Evolutionary conservation across 371 early-diverging fungal genomes (phyloP), one percentile per base, ranked within the genome.

Genomic region (Mortierella sp.): DNA sequence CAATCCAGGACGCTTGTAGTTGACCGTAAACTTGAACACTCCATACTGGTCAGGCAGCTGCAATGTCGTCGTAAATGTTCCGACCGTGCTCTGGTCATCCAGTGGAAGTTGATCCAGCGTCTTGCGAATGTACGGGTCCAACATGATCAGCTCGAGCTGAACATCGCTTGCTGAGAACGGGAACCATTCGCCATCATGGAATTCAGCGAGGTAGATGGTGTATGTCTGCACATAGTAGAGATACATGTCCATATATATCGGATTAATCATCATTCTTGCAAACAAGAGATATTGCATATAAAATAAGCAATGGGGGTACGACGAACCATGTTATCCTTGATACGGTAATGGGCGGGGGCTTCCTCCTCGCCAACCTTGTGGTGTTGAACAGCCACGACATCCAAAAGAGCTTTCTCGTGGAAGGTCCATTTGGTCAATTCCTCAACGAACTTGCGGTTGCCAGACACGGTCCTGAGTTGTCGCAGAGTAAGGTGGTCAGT

Each of bases 11-110:
- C 94, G 88, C 76, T 93, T 92, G 82, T 97, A 97, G 70, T 95
- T 92, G 50, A 97, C 92, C 50, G 89, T 89, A 80, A 98, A 92
- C 8, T 97, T 97, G 81, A 93, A 99, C 14, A 97, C 97, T 62
- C 99, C 99, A 80, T 97, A 95, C 23, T 91, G 91, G 76, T 98
- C 98, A 34, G 99, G 99, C 32, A 98, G 83, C 43, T 82, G 84
- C 44, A 97, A 60, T 34, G 83, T 82, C 3, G 89, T 79, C 32
- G 79, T 69, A 72, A 86, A 93, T 1, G 56, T 39, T 12, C 64
- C 70, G 2, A 63, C 42, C 6, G 67, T 58, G 58, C 60, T 53
- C 50, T 60, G 48, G 6, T 70, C 64, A 0, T 67, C 47, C 28
- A 59, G 50, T 6, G 79, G 67, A 5, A 81, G 66, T 55, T 82